phyloP scores from a whole-genome alignment of 306 rosid species.

The Hippophae rhamnoides region DNA sequence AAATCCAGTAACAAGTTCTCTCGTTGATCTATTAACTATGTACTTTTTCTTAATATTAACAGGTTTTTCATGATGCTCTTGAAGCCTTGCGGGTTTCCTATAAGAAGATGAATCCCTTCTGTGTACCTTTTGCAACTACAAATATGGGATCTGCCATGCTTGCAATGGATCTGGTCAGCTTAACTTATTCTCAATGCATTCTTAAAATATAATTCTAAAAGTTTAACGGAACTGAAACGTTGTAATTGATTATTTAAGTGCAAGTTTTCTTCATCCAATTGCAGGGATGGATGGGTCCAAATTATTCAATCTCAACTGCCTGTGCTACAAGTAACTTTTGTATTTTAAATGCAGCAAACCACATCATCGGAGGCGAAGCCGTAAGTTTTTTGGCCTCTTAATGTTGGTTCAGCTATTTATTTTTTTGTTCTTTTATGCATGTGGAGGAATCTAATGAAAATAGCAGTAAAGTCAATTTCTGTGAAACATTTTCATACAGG shows the following conservation, averaged over 20 bases:
- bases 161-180: slow-evolving; percentile 82
- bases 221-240: slow-evolving; percentile 14
- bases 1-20: slow-evolving; percentile 4
- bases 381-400: slow-evolving; percentile 42
- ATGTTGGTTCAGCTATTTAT: slow-evolving; percentile 7
- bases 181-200: slow-evolving; percentile 5
- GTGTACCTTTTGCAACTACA: slow-evolving; percentile 69
- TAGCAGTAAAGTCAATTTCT: background rate
- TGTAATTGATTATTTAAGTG: slow-evolving; percentile 13
- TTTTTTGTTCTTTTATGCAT: background rate
- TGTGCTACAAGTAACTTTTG: slow-evolving; percentile 96
- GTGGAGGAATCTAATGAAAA: background rate
- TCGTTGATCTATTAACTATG: slow-evolving; percentile 4
- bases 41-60: slow-evolving; percentile 12
- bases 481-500: slow-evolving; percentile 31
- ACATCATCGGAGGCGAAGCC: slow-evolving; percentile 91
- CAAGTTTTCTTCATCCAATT: slow-evolving; percentile 11
- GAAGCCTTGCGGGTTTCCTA: slow-evolving; percentile 68
- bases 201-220: slow-evolving; percentile 10
- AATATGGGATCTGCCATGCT: slow-evolving; percentile 87
- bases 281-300: slow-evolving; percentile 99
- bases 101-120: slow-evolving; percentile 85
- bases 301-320: slow-evolving; percentile 93
- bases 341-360: slow-evolving; percentile 81
- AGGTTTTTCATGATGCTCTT: slow-evolving; percentile 59